Base-by-base conservation (phyloP, 306 rosid species). In the Quercus variabilis region DNA sequence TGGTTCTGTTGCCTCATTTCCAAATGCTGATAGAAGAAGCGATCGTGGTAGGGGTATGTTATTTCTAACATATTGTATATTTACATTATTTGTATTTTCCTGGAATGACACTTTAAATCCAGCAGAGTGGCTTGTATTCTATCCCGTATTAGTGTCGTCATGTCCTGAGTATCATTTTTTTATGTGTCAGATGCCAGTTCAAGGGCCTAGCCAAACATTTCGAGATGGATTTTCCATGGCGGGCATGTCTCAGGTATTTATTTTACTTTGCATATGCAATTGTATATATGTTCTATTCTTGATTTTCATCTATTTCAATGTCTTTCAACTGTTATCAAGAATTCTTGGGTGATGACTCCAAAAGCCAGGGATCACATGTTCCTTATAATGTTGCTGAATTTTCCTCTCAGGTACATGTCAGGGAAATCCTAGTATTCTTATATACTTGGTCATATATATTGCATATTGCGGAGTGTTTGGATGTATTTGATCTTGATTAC, bases 301-400 rank as follows among this genome's bases (percentile, higher is more conserved):
- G 77, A 18, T 58, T 17, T 68, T 74, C 28, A 28, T 78, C 41
- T 78, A 35, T 76, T 10, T 64, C 43, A 76, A 72, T 26, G 56
- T 41, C 73, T 59, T 55, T 75, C 1, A 76, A 10, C 55, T 43
- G 54, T 78, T 10, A 13, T 62, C 86, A 96, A 98, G 99, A 96
- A 76, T 96, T 90, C 85, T 90, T 96, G 93, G 98, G 97, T 75
- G 99, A 96, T 81, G 99, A 96, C 86, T 96, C 91, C 82, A 96
- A 96, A 85, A 96, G 99, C 86, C 99, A 96, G 87, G 99, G 99
- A 74, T 96, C 99, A 63, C 98, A 91, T 70, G 98, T 96, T 84
- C 97, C 99, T 55, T 96, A 96, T 67, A 96, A 96, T 85, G 97
- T 93, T 74, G 69, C 92, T 21, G 99, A 96, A 80, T 91, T 93